Evolutionary conservation across 2,329 filamentous ascomycete species (phyloP).

Genomic region (Parastagonospora nodorum): DNA sequence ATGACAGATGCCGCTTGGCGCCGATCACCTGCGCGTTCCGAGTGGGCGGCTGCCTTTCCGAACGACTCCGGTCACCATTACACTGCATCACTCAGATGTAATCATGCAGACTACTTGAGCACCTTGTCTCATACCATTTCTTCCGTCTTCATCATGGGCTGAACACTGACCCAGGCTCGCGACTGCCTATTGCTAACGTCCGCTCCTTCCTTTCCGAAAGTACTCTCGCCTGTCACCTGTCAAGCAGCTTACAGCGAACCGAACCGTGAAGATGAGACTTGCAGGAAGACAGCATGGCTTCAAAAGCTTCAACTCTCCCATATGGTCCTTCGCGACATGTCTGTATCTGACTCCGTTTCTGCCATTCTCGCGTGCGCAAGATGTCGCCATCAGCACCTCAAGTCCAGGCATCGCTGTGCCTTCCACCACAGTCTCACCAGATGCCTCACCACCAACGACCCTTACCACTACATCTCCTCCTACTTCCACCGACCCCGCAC

Average conservation of each 20-base stretch:
- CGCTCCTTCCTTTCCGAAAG: not conserved
- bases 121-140: not conserved
- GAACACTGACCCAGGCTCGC: not conserved
- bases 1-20: slow-evolving; percentile 21
- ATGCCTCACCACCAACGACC: not conserved
- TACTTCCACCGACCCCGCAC: slow-evolving; percentile 1
- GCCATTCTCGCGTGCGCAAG: slow-evolving; percentile 2
- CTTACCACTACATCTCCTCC: not conserved
- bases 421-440: not conserved
- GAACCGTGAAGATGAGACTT: not conserved
- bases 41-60: not conserved
- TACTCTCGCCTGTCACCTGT: no score
- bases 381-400: not conserved
- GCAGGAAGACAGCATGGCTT: not conserved
- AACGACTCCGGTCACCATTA: not conserved
- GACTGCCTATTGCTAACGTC: not conserved
- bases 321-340: not conserved
- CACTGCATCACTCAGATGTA: not conserved
- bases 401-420: not conserved
- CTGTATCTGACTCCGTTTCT: not conserved
- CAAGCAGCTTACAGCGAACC: not conserved
- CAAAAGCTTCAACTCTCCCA: not conserved
- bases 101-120: not conserved
- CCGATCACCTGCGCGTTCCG: slow-evolving; percentile 6
- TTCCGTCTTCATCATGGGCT: not conserved